Conservation (phyloP, 2,329 filamentous ascomycete genomes). For the Penicillium psychrosexuale region DNA sequence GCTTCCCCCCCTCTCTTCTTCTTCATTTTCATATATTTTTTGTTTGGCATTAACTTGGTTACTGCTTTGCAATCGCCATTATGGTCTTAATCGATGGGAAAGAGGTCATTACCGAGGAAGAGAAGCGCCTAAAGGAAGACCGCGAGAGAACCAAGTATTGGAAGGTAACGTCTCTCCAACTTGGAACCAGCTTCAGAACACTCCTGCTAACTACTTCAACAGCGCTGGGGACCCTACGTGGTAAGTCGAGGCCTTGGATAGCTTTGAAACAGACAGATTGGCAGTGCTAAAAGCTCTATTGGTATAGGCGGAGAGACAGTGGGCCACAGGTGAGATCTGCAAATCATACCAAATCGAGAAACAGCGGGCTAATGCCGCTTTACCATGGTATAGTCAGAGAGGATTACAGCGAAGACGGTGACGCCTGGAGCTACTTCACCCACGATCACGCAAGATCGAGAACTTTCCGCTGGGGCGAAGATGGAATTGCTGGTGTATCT, state of each 20-base stretch:
- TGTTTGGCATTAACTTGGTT: neutral
- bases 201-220: neutral
- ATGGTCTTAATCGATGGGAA: constrained; percentile 92
- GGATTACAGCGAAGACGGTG: constrained; percentile 85
- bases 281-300: neutral
- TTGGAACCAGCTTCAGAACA: neutral
- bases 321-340: constrained; percentile 69
- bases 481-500: constrained; percentile 93
- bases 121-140: constrained; percentile 85
- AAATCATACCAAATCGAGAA: neutral
- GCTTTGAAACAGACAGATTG: neutral
- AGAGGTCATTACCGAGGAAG: constrained; percentile 84
- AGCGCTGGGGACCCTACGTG: constrained; percentile 80
- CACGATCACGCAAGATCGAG: constrained; percentile 88
- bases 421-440: constrained; percentile 96
- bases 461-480: constrained; percentile 92
- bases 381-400: constrained; percentile 63
- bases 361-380: constrained; percentile 26
- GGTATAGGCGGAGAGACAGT: constrained; percentile 72
- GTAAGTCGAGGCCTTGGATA: neutral
- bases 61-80: constrained; percentile 9
- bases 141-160: constrained; percentile 82
- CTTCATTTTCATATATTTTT: neutral
- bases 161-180: constrained; percentile 62
- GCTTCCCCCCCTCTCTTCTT: neutral